These are phyloP conservation scores for Colletotrichum noveboracense DNA, from an alignment of 2,329 filamentous ascomycete genomes.

Conservation along the genomic window DNA sequence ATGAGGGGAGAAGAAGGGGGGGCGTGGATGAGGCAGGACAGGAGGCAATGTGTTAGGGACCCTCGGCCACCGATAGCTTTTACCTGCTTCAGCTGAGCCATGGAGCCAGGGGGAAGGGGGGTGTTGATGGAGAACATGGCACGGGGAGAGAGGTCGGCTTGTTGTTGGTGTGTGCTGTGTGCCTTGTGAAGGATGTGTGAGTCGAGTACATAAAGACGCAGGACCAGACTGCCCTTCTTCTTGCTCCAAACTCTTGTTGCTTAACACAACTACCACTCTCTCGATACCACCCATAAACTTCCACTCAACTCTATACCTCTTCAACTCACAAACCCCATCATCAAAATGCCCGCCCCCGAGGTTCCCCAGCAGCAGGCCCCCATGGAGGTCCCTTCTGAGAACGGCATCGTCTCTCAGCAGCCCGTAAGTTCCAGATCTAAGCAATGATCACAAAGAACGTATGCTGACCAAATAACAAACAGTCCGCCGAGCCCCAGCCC, in stretches of 20 bases:
- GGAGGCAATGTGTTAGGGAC: neutral
- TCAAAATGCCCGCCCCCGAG: conserved; percentile 45
- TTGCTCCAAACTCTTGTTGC: no score
- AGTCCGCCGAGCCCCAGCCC: conserved; percentile 34
- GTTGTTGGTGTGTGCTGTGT: neutral
- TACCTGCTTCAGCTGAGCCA: neutral
- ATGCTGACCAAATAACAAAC: neutral
- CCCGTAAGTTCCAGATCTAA: conserved; percentile 35
- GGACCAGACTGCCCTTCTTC: neutral
- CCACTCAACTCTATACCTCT: neutral
- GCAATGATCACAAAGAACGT: no score
- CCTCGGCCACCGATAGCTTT: conserved; percentile 4
- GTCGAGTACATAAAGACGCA: conserved; percentile 14
- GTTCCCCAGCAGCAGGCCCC: conserved; percentile 49
- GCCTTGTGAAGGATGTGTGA: neutral
- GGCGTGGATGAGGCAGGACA: neutral
- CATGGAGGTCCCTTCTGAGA: conserved; percentile 41
- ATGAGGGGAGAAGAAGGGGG: neutral
- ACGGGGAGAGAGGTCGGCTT: neutral
- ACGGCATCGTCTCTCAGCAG: conserved; percentile 45
- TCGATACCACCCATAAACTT: neutral
- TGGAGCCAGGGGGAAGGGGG: neutral
- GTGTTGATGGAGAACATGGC: neutral
- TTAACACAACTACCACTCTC: neutral
- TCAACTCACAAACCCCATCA: neutral